Base-by-base conservation (phyloP, 108 stramenopile species). In the Chaetoceros muelleri region DNA sequence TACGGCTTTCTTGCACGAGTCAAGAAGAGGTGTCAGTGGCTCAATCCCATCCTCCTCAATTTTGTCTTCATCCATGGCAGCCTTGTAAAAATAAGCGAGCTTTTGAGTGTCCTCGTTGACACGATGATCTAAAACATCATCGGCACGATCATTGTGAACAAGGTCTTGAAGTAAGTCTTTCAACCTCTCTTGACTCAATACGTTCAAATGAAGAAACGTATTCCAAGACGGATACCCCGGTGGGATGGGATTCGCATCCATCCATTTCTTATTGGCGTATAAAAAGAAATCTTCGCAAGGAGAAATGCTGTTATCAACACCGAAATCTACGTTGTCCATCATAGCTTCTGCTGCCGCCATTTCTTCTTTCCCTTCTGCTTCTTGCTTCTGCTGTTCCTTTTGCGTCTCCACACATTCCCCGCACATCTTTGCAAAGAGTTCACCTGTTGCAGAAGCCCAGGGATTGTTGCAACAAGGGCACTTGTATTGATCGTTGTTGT, bases 171-270 rank as follows among this genome's bases (percentile, higher is more conserved):
- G 45, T 53, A 89, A 64, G 23, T 61, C 65, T 44, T 72, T 71
- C n/a, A 76, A 67, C 54, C 77, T 56, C 66, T 90, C 88, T 69
- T 84, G 82, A 54, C 69, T 78, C 55, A 76, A 61, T 21, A 77
- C 67, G 2, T 81, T 67, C 30, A 90, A 64, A 23, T 46, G 52
- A 47, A 85, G 55, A 56, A 90, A 90, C 1, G 82, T 70, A 65
- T 85, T 83, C 88, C 88, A 90, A 28, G 64, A 61, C 22, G 82
- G 72, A 72, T 90, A 90, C 24, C 66, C 84, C 16, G 64, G n/a
- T 24, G 88, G 88, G 34, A 90, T 90, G 48, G 84, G 88, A 78
- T 90, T 90, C 18, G 78, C 67, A 23, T 72, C 58, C 49, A 83
- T 71, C 88, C 88, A 90, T 8, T 64, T 69, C 0, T 82, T 82